These are phyloP conservation scores for Plasmopara viticola DNA, from an alignment of 352 stramenopile genomes.

Conservation along the genomic window DNA sequence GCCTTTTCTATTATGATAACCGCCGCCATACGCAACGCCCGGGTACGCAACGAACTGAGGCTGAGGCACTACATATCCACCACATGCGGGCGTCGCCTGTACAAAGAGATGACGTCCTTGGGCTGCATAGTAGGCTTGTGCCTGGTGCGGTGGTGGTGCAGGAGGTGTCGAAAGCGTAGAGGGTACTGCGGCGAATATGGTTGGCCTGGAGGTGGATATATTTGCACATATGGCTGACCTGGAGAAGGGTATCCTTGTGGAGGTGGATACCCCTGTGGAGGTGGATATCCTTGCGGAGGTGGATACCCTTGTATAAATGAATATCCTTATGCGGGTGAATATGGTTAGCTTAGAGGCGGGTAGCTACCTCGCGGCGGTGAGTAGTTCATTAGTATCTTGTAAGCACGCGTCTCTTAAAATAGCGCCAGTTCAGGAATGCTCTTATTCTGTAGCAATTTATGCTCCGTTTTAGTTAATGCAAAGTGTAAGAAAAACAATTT, in stretches of 20 bases:
- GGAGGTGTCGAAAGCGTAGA: constrained; percentile 19
- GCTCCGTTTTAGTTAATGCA: background rate
- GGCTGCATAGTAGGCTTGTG: constrained; percentile 58
- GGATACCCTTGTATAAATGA: too few species aligned
- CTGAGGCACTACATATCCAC: constrained; percentile 35
- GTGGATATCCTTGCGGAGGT: too few species aligned
- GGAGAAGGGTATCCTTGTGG: constrained; percentile 8
- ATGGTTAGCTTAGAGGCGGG: constrained; percentile 3
- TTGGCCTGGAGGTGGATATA: constrained; percentile 17
- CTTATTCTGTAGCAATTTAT: background rate
- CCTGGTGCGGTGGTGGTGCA: constrained; percentile 29
- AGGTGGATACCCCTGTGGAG: constrained; percentile 13
- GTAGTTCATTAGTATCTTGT: too few species aligned
- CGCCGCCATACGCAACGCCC: constrained; percentile 45
- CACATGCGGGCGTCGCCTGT: constrained; percentile 41
- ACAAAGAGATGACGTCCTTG: constrained; percentile 67
- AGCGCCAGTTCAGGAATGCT: background rate
- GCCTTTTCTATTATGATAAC: constrained; percentile 50
- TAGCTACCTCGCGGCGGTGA: background rate
- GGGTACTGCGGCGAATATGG: constrained; percentile 30
- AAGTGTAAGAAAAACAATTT: too few species aligned
- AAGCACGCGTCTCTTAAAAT: background rate
- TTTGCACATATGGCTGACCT: constrained; percentile 12
- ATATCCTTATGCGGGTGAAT: too few species aligned
- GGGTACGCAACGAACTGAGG: constrained; percentile 57